These are phyloP conservation scores for Phytopythium montanum DNA, from an alignment of 352 stramenopile species.

Conservation along the genomic window DNA sequence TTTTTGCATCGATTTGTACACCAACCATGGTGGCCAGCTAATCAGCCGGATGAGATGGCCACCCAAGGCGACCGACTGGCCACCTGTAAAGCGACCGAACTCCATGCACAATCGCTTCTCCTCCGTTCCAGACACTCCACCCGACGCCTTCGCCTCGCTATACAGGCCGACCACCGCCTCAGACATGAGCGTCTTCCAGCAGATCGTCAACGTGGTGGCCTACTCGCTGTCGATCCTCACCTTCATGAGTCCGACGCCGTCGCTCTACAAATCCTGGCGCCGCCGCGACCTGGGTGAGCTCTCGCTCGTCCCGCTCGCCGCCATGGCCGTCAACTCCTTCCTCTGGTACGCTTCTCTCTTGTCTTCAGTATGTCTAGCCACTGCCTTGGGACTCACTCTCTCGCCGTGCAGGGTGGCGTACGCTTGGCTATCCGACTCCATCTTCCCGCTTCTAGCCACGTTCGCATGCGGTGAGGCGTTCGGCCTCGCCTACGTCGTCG, in stretches of 20 bases:
- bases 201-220: conserved; percentile 6
- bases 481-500: conserved; percentile 16
- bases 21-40: too few relatives aligned
- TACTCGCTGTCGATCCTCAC: conserved; percentile 6
- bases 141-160: too few relatives aligned
- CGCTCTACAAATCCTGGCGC: conserved; percentile 2
- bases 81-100: too few relatives aligned
- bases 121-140: too few relatives aligned
- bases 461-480: conserved; percentile 53
- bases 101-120: too few relatives aligned
- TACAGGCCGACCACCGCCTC: too few relatives aligned
- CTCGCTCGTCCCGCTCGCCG: conserved; percentile 3
- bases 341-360: neutral
- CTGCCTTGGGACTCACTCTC: neutral
- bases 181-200: conserved; percentile 3
- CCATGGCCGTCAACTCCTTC: conserved; percentile 7
- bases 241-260: conserved; percentile 6
- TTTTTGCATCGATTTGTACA: too few relatives aligned
- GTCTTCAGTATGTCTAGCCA: too few relatives aligned
- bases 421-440: conserved; percentile 19
- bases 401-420: conserved; percentile 11
- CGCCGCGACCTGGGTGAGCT: neutral
- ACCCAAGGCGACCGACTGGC: too few relatives aligned
- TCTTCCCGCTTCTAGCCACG: conserved; percentile 23
- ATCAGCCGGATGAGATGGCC: too few relatives aligned